Percentiles rank a stretch among this genome's conserved stretches.
Evolutionary conservation across 768 basidiomycete genomes (phyloP).

Genomic region (Lactarius tabidus): DNA sequence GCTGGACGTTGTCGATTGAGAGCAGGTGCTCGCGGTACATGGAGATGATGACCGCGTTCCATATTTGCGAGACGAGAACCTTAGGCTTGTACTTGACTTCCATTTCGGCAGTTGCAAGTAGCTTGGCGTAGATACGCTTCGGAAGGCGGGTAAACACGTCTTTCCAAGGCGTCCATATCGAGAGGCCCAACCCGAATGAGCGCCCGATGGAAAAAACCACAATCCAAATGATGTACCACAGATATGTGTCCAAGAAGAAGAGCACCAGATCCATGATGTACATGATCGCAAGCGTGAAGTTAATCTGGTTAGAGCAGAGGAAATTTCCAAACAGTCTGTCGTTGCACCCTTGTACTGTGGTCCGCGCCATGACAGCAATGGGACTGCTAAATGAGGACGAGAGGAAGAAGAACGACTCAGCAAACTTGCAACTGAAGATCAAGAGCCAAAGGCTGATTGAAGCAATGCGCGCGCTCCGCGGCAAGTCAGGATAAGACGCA

Average conservation of each 20-base stretch:
- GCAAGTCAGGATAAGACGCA: constrained; percentile 86
- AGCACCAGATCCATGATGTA: constrained; percentile 96
- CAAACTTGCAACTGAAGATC: constrained; percentile 94
- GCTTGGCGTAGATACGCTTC: constrained; percentile 96
- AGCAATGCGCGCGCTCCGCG: constrained; percentile 67
- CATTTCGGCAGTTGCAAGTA: constrained; percentile 95
- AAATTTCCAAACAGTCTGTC: constrained; percentile 78
- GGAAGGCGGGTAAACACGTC: constrained; percentile 95
- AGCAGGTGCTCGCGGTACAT: constrained; percentile 99
- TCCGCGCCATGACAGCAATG: constrained; percentile 94
- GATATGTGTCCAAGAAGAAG: constrained; percentile 99
- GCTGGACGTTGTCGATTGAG: constrained; percentile 97
- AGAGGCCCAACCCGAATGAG: constrained; percentile 88
- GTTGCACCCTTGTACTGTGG: constrained; percentile 84
- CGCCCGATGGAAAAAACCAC: constrained; percentile 90
- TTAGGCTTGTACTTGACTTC: constrained; percentile 99
- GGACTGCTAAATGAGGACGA: constrained; percentile 96
- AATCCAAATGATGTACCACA: constrained; percentile 99
- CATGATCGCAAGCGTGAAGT: constrained; percentile 96
- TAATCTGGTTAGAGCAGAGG: constrained; percentile 88
- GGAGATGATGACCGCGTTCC: constrained; percentile 99
- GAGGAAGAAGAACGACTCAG: constrained; percentile 97
- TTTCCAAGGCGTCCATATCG: constrained; percentile 99
- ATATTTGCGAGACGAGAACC: constrained; percentile 96
- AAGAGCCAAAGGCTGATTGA: constrained; percentile 88